Base-by-base conservation (phyloP, 805 yeast species). In the Sungouiella thailandica region DNA sequence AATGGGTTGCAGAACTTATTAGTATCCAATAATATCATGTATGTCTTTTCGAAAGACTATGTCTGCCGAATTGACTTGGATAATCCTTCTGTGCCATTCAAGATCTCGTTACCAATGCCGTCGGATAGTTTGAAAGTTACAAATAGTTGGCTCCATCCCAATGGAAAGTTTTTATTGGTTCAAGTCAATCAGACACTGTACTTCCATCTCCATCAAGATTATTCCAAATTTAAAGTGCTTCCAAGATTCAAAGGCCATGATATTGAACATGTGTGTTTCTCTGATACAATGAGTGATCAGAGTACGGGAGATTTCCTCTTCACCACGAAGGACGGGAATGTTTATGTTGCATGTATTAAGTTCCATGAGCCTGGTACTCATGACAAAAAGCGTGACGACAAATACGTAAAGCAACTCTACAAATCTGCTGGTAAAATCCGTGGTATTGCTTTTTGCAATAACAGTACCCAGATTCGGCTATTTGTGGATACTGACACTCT, bases 231-330 rank as follows among this genome's bases (percentile, higher is more conserved):
- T 41, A 68, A 68, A 37, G 51, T 52, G 11, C 52, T 81, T 19
- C 41, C 65, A 7, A 70, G 75, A 36, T 51, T 80, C 36, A 72
- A 68, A 38, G 73, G 74, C 5, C 35, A 65, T 10, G 55, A 60
- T 46, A 52, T 68, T 57, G 16, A 34, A 11, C 39, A 40, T 15
- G 38, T 66, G 17, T 49, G 47, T 2, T 58, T 64, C 5, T 7
- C 35, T 17, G 36, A 22, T 6, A 19, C 32, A 12, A 29, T 23
- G 6, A 29, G 34, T 17, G 24, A 30, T n/a, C 35, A 29, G 8
- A 32, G 46, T 4, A 52, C 68, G 3, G 62, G 58, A 0, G 64
- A 60, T 18, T 54, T 63, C 28, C 37, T 65, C 9, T 24, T 57
- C 8, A 49, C 54, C 5, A 56, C 67, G 2, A 29, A 36, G 6